Base-by-base conservation (phyloP, 805 yeast species). In the Monosporozyma yasuniensis region DNA sequence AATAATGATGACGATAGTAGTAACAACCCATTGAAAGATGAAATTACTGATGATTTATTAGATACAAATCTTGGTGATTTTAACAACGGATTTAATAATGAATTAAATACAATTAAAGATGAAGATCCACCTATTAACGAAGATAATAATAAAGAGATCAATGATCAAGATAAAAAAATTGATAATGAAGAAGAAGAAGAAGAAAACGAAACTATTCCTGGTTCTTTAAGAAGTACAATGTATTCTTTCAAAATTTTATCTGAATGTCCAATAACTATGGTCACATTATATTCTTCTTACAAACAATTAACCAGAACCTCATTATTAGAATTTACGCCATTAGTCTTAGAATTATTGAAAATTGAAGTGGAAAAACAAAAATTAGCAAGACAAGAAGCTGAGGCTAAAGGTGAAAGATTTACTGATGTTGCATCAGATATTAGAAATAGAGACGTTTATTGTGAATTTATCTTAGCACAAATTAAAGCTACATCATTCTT, bases 201-300 rank as follows among this genome's bases (percentile, higher is more conserved):
- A 12, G 44, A 32, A n/a, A 3, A 14, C 10, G 14, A 45, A 27
- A 18, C 44, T 4, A 34, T 41, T 3, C 28, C 52, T 9, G 81
- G 80, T 51, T 70, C 76, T 2, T 72, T 89, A 48, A 76, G 76
- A 42, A 78, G 76, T 53, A 84, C 96, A 4, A 77, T 87, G 77
- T 74, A 66, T 55, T 89, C 97, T 1, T 91, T 93, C 74, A 90
- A 89, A 63, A 87, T 91, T 12, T 75, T 93, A 52, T 87, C 96
- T 0, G 99, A 93, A 65, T 90, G 98, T 63, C 99, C 99, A 9
- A 91, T 93, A 38, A 89, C 96, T 3, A 85, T 93, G 83, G 99
- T 93, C 3, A 81, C 96, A 7, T 72, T 95, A 47, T 88, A 87
- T 59, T 86, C 96, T 1, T 81, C 96, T 0, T 89, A 90, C 69